Evolutionary conservation across 306 rosid genomes (phyloP).

Genomic region (Prosopis cineraria): DNA sequence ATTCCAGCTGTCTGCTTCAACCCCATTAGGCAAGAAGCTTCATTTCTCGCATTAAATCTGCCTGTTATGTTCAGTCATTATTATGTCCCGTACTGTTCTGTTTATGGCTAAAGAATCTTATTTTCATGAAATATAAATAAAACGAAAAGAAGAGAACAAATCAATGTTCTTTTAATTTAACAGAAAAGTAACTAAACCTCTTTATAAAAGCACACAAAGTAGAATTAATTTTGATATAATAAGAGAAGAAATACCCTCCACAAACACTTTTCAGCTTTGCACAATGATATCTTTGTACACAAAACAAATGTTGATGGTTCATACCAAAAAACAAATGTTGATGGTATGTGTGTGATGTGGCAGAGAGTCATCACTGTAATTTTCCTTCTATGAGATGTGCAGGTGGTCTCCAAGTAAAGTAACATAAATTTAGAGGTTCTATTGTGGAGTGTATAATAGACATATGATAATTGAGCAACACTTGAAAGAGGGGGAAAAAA

Average conservation of each 20-base stretch:
- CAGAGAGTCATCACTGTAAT: background rate
- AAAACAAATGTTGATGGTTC: no score
- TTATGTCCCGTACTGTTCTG: background rate
- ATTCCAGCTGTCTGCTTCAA: slow-evolving; percentile 32
- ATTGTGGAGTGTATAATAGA: background rate
- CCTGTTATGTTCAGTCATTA: background rate
- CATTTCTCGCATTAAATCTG: slow-evolving; percentile 28
- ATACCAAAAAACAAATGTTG: no score
- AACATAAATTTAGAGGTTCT: background rate
- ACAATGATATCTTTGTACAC: background rate
- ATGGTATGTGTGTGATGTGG: slow-evolving; percentile 7
- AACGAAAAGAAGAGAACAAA: background rate
- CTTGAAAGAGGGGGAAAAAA: background rate
- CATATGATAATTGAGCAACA: background rate
- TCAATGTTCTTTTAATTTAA: background rate
- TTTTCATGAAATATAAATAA: background rate
- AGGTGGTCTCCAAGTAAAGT: background rate
- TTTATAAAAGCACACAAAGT: background rate
- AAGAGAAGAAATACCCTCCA: background rate
- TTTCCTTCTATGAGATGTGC: background rate
- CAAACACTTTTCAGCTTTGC: background rate
- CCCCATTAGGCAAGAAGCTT: slow-evolving; percentile 46
- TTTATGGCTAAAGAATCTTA: background rate
- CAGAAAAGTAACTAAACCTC: background rate
- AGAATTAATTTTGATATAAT: background rate